Percentiles rank a stretch among this genome's conserved stretches.
phyloP scores from a whole-genome alignment of 148 eudicot species.

The Silene conica region DNA sequence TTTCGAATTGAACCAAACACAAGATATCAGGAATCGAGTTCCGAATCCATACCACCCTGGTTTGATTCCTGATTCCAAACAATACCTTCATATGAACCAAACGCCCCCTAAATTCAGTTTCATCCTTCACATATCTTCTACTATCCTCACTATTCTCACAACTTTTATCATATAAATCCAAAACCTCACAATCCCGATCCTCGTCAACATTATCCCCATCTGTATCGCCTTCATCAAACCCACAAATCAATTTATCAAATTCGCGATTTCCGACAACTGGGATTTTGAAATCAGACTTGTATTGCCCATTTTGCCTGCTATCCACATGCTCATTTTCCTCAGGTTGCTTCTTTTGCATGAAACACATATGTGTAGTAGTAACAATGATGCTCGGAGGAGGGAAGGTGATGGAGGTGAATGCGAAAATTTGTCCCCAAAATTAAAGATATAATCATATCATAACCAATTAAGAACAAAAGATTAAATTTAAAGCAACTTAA shows the following conservation, averaged over 20 bases:
- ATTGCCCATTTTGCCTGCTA: conserved; percentile 1
- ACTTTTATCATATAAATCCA: conserved; percentile 20
- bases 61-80: too few relatives aligned
- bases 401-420: too few relatives aligned
- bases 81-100: too few relatives aligned
- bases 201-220: conserved; percentile 2
- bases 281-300: background rate
- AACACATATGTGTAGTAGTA: too few relatives aligned
- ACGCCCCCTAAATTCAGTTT: conserved; percentile 29
- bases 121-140: conserved; percentile 24
- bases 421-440: too few relatives aligned
- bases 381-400: too few relatives aligned
- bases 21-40: too few relatives aligned
- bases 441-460: too few relatives aligned
- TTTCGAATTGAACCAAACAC: too few relatives aligned
- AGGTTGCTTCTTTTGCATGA: conserved; percentile 1
- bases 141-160: conserved; percentile 9
- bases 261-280: background rate
- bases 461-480: too few relatives aligned
- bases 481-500: too few relatives aligned
- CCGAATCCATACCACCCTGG: too few relatives aligned
- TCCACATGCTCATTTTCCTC: conserved; percentile 17
- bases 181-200: conserved; percentile 24
- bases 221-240: conserved; percentile 7
- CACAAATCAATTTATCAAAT: conserved; percentile 7